phyloP scores from a whole-genome alignment of 108 stramenopile species.

The Stephanodiscus triporus region DNA sequence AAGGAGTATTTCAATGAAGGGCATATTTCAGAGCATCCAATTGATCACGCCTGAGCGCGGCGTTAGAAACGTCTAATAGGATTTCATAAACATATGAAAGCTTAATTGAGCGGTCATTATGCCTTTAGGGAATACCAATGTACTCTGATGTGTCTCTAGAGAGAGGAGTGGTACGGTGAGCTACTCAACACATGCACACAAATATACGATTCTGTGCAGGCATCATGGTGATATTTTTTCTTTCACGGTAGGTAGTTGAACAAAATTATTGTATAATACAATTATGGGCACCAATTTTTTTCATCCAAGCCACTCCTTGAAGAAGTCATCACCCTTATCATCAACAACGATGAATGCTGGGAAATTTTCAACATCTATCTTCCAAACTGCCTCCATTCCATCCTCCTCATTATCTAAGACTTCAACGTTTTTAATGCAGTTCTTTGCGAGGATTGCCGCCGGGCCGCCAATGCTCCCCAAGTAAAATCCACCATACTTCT shows the following conservation, averaged over 20 bases:
- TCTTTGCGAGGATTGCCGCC: constrained; percentile 95
- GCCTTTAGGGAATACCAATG: too few species aligned
- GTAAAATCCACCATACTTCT: constrained; percentile 96
- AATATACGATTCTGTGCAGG: too few species aligned
- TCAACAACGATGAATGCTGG: constrained; percentile 98
- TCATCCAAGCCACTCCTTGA: constrained; percentile 89
- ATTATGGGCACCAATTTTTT: background rate
- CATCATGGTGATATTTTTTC: too few species aligned
- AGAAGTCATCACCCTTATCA: constrained; percentile 97
- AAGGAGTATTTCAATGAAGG: constrained; percentile 50
- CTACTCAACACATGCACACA: too few species aligned
- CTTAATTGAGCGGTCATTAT: too few species aligned
- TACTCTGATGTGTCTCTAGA: too few species aligned
- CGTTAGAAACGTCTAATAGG: too few species aligned
- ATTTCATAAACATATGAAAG: too few species aligned
- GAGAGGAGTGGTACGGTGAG: too few species aligned
- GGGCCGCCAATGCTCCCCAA: constrained; percentile 96
- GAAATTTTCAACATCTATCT: constrained; percentile 96
- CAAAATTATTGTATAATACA: background rate
- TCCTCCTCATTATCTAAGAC: constrained; percentile 96
- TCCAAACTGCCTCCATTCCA: constrained; percentile 99
- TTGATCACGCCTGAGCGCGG: too few species aligned
- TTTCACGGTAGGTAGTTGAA: background rate
- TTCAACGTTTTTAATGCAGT: constrained; percentile 95
- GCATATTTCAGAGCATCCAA: too few species aligned